Evolutionary conservation across 2,329 filamentous ascomycete genomes (phyloP).

Genomic region (Aspergillus texensis): DNA sequence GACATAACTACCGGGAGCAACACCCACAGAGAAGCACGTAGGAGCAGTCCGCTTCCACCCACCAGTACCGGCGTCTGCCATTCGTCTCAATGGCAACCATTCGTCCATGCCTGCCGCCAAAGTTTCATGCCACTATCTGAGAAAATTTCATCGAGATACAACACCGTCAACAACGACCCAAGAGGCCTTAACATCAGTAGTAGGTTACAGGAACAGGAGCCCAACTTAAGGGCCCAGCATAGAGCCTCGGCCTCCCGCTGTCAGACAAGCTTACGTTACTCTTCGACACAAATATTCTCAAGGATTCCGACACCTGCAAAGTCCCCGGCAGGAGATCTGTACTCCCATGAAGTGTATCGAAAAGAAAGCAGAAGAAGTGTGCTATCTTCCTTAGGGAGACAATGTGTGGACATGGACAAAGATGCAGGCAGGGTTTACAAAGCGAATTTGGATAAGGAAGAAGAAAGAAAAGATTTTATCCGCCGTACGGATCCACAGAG

Average conservation of each 20-base stretch:
- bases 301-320: conserved; percentile 19
- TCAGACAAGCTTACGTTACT: not conserved
- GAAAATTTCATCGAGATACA: not conserved
- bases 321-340: conserved; percentile 8
- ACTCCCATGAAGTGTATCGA: conserved; percentile 19
- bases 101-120: not conserved
- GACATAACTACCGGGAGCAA: not conserved
- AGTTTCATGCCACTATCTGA: not conserved
- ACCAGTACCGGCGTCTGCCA: not conserved
- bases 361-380: conserved; percentile 19
- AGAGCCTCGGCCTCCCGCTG: conserved; percentile 3
- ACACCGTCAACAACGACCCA: not conserved
- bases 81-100: not conserved
- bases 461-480: not conserved
- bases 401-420: not conserved
- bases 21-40: not conserved
- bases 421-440: not conserved
- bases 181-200: not conserved
- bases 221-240: not conserved
- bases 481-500: not conserved
- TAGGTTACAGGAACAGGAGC: not conserved
- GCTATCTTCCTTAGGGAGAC: conserved; percentile 15
- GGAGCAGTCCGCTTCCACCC: not conserved
- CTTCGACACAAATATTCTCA: conserved; percentile 5
- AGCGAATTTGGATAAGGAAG: not conserved